Base-by-base conservation (phyloP, 2,329 filamentous ascomycete species). In the Diaporthe citrichinensis region DNA sequence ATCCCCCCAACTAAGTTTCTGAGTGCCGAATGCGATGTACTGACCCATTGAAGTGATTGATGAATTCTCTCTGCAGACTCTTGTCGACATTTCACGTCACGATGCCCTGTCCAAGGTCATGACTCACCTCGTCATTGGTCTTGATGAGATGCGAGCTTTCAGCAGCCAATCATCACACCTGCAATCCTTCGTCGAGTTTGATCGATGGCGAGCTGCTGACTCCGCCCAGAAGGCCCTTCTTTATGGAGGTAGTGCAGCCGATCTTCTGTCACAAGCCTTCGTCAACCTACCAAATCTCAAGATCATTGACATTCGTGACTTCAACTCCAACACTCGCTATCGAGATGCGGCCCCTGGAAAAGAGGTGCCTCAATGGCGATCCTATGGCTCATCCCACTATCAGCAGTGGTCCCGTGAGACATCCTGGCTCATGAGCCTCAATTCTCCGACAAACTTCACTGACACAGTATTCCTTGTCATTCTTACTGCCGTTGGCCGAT, bases 301-400 rank as follows among this genome's bases (percentile, higher is more conserved):
- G 41, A 89, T 87, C 0, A 81, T 94, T 20, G 89, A 90, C 34
- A 83, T 94, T 34, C 88, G 92, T 25, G 90, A 93, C 79, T 92
- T 90, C 81, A 84, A 88, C 79, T 88, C 88, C 0, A 31, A 6
- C 0, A 85, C 81, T 14, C 88, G 91, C 6, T 79, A 79, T 17
- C 88, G 91, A 4, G 91, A 93, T 65, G 81, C 10, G 91, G 90
- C 80, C 92, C 91, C 78, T 90, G 91, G 58, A 4, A 34, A 25
- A 1, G 20, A 23, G 6, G 10, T 3, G 81, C 84, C 25, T 80
- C 80, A 0, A 88, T 86, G 0, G 83, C 86, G 14, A 49, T 77
- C 15, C 71, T 75, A 23, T 81, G 86, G 68, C 87, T 85, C 0
- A 83, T 85, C 7, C 2, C 31, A 34, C 14, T 68, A 74, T n/a